A percentile compares a stretch with the other conserved stretches of the same genome.
phyloP scores from a whole-genome alignment of 2,329 filamentous ascomycete genomes.

The Aspergillus thermomutatus region DNA sequence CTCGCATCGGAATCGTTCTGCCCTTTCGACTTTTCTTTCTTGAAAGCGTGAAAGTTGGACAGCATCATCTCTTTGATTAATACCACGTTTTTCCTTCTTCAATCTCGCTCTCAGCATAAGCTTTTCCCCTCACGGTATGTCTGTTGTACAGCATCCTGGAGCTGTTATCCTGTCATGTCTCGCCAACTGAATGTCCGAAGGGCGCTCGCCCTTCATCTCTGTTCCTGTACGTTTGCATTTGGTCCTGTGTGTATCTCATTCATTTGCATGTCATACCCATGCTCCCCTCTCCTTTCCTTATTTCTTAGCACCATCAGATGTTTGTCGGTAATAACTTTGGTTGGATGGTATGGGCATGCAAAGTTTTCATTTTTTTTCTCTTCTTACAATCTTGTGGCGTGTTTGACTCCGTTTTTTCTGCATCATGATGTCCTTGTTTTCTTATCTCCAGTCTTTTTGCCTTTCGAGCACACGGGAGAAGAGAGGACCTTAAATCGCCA shows the following conservation, averaged over 20 bases:
- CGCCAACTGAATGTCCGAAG: slow-evolving; percentile 1
- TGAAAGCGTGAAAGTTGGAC: slow-evolving; percentile 21
- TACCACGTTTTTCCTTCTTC: slow-evolving; percentile 17
- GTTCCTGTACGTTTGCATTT: slow-evolving; percentile 3
- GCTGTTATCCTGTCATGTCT: slow-evolving; percentile 3
- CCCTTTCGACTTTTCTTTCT: slow-evolving; percentile 25
- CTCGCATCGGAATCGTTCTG: slow-evolving; percentile 26
- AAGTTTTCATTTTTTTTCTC: background rate
- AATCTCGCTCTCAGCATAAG: slow-evolving; percentile 1
- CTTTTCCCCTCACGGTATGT: slow-evolving; percentile 4
- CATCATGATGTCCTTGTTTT: background rate
- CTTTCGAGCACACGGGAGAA: background rate
- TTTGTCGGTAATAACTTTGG: slow-evolving; percentile 1
- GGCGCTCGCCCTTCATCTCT: background rate
- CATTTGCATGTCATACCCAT: background rate
- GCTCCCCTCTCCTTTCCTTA: background rate
- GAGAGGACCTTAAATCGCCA: background rate
- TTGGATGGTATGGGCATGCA: slow-evolving; percentile 5
- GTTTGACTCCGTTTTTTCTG: background rate
- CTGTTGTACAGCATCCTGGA: background rate
- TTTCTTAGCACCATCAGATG: background rate
- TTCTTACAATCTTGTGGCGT: background rate
- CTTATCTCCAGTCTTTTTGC: background rate
- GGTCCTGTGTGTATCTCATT: slow-evolving; percentile 2
- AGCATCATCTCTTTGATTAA: slow-evolving; percentile 28